Conservation (phyloP, 768 basidiomycete species). For the Hemileccinum impolitum region DNA sequence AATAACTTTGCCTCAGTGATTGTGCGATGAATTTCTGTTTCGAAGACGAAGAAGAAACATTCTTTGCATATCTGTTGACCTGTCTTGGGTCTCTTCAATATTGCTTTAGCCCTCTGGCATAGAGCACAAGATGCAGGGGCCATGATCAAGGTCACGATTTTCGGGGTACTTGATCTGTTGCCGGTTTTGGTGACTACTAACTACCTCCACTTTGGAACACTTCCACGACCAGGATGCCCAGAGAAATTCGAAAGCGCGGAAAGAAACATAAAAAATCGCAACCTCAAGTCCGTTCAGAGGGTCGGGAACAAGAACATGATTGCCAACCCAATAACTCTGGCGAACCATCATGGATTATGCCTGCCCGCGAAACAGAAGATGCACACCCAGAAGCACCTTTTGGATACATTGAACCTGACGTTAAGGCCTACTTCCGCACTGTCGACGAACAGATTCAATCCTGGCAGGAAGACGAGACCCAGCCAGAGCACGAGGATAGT, state of each 20-base stretch:
- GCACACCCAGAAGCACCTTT: conserved; percentile 73
- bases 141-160: conserved; percentile 44
- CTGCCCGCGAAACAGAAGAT: conserved; percentile 38
- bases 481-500: conserved; percentile 41
- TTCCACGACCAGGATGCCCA: conserved; percentile 50
- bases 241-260: conserved; percentile 72
- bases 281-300: conserved; percentile 16
- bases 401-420: conserved; percentile 83
- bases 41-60: conserved; percentile 96
- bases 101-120: conserved; percentile 73
- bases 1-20: conserved; percentile 83
- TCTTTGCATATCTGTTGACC: conserved; percentile 96
- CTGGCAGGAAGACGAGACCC: conserved; percentile 61
- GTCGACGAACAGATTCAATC: conserved; percentile 85
- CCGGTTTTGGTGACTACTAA: conserved; percentile 13
- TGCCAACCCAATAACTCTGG: conserved; percentile 16
- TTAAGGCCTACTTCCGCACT: conserved; percentile 90
- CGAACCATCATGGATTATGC: conserved; percentile 72
- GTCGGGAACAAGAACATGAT: conserved; percentile 3
- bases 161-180: neutral
- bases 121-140: conserved; percentile 77
- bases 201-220: too few species aligned
- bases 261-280: conserved; percentile 64
- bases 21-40: conserved; percentile 97
- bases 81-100: conserved; percentile 93